These are phyloP conservation scores for Plasmodium reichenowi DNA, from an alignment of 169 alveolate species.

Conservation along the genomic window DNA sequence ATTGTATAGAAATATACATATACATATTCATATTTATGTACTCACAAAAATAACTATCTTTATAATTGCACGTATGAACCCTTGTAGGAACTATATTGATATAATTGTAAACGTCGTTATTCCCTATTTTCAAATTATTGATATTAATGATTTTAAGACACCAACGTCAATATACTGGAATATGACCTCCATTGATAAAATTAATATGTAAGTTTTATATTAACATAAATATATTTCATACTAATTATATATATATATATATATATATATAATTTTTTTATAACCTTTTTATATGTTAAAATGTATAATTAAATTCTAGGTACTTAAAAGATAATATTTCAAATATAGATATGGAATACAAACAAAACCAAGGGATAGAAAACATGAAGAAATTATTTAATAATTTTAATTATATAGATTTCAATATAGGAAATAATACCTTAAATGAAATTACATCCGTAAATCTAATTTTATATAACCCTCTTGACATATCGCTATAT, in stretches of 20 bases:
- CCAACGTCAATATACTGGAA: slow-evolving; percentile 73
- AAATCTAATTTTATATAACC: slow-evolving; percentile 62
- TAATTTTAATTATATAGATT: slow-evolving; percentile 59
- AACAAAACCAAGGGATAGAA: slow-evolving; percentile 43
- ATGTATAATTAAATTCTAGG: slow-evolving; percentile 3
- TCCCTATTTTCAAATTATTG: slow-evolving; percentile 75
- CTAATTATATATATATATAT: neutral
- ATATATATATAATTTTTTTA: neutral
- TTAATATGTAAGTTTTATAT: slow-evolving; percentile 27
- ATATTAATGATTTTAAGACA: slow-evolving; percentile 61
- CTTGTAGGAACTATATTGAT: slow-evolving; percentile 44
- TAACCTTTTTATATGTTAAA: neutral
- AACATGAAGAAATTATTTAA: slow-evolving; percentile 62
- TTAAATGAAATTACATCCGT: slow-evolving; percentile 48
- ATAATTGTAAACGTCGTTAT: slow-evolving; percentile 65
- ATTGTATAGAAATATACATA: neutral
- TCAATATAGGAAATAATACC: slow-evolving; percentile 63
- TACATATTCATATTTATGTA: too few relatives aligned
- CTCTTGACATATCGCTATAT: slow-evolving; percentile 39
- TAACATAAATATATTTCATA: neutral
- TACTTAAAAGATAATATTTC: slow-evolving; percentile 49
- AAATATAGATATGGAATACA: slow-evolving; percentile 46
- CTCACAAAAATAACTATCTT: too few relatives aligned
- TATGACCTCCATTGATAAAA: slow-evolving; percentile 59
- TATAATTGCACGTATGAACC: neutral